Evolutionary conservation across 495 filamentous ascomycete species (phyloP), one percentile per base, ranked within the genome.

Genomic region (Neurospora sp.): DNA sequence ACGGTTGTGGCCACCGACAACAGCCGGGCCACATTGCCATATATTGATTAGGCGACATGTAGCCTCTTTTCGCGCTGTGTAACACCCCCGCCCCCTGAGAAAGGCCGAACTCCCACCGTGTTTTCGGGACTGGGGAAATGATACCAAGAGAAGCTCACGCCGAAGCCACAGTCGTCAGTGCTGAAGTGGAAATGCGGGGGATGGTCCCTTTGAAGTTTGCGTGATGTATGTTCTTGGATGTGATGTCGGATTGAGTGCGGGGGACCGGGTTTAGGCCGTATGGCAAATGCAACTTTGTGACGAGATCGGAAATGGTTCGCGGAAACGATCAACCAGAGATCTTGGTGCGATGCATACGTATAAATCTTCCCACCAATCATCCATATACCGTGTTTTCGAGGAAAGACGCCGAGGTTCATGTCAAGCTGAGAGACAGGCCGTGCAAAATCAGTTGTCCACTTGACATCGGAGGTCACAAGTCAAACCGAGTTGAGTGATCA

Each of bases 1-100:
- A 40, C 72, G 72, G 69, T 35, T 73, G 72, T 73, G 72, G 68
- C 44, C 68, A 53, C 68, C 39, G 35, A 69, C 22, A 44, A 68
- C 39, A 73, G 69, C 73, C 73, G 73, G 73, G 31, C 73, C 73
- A 59, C 39, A 31, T 74, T 69, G 70, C 73, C 73, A 68, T 61
- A 74, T 41, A 74, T 74, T 74, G 71, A 74, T 71, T 71, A 74
- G 69, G 71, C 66, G 27, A 35, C 27, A 66, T 66, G 53, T 37
- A 66, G 27, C 27, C 53, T 66, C 27, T 66, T 66, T 35, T 66
- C 27, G 53, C 53, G 53, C 53, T 66, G 27, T 66, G 53, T 14
- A 66, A 66, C 53, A 31, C 53, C 53, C 53, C 53, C 27, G 27
- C 53, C 12, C 53, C 53, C 53, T 35, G 53, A 35, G 27, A 66